Evolutionary conservation across 306 rosid genomes (phyloP), one percentile per base, ranked within the genome.

Genomic region (Cicer arietinum): DNA sequence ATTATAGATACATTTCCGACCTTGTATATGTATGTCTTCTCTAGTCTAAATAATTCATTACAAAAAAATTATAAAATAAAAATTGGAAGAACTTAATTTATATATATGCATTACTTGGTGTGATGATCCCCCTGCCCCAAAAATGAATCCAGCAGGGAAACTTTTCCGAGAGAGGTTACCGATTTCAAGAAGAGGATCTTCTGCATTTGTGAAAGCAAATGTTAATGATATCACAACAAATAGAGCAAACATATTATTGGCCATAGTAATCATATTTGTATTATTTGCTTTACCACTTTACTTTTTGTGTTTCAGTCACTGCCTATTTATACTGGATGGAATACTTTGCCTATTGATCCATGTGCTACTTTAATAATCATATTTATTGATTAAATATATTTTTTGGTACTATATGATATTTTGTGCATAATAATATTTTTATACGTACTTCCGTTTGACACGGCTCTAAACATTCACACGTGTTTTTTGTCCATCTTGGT

Each of bases 71-170:
- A 43, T 43, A 7, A 8, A 44, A 30, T 30, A 30, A 8, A 45
- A 45, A 45, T 44, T 45, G 3, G 2, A 47, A 4, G 3, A 5
- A 12, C 52, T 10, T 11, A 12, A 50, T 30, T 30, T 30, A 30
- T 30, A 60, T 30, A 60, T 11, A 67, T 48, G 1, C n/a, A 67
- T 22, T 41, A 81, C 85, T 76, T 82, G 86, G 56, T 73, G 73
- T 0, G 86, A 16, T 0, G 86, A 67, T 3, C 83, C 78, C 13
- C 83, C 80, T 0, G 80, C 70, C 6, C 83, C 82, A 54, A 84
- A 73, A 9, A 61, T 61, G 30, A 74, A 67, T 40, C 59, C 74
- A 0, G 9, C 8, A 5, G 90, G 90, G 20, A 86, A 86, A 60
- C 74, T 75, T n/a, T 43, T 63, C 2, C 80, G 56, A 46, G 37